Conservation (phyloP, 2,329 filamentous ascomycete genomes). For the Hypoxylon sp. region DNA sequence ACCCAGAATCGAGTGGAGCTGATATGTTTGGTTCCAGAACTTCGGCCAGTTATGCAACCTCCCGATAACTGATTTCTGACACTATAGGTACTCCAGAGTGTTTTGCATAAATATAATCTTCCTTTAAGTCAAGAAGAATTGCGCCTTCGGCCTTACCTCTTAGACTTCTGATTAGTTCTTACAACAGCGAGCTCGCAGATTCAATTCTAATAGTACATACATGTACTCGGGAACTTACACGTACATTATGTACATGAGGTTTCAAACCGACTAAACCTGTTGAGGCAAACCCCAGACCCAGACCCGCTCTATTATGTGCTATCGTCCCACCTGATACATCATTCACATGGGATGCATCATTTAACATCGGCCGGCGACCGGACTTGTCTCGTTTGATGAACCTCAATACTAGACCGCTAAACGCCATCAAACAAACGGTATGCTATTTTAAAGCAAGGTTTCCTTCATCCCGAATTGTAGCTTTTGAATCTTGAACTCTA, state of each 20-base stretch:
- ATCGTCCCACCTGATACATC: constrained; percentile 39
- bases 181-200: background rate
- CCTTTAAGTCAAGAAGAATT: background rate
- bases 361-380: constrained; percentile 32
- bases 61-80: background rate
- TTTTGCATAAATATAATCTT: background rate
- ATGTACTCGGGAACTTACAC: constrained; percentile 7
- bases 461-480: background rate
- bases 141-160: background rate
- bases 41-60: constrained; percentile 4
- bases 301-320: background rate
- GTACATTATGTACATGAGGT: constrained; percentile 4
- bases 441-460: constrained; percentile 14
- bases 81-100: background rate
- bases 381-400: constrained; percentile 24
- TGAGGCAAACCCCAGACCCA: constrained; percentile 31
- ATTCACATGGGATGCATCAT: constrained; percentile 37
- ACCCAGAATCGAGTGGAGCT: background rate
- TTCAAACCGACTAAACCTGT: constrained; percentile 33
- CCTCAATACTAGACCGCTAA: constrained; percentile 26
- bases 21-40: background rate
- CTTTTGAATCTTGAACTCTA: constrained; percentile 4
- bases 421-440: constrained; percentile 27
- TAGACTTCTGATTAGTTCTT: background rate
- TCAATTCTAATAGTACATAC: background rate